These are phyloP conservation scores for Oxytropis ochrocephala DNA, from an alignment of 306 rosid genomes.

Conservation along the genomic window DNA sequence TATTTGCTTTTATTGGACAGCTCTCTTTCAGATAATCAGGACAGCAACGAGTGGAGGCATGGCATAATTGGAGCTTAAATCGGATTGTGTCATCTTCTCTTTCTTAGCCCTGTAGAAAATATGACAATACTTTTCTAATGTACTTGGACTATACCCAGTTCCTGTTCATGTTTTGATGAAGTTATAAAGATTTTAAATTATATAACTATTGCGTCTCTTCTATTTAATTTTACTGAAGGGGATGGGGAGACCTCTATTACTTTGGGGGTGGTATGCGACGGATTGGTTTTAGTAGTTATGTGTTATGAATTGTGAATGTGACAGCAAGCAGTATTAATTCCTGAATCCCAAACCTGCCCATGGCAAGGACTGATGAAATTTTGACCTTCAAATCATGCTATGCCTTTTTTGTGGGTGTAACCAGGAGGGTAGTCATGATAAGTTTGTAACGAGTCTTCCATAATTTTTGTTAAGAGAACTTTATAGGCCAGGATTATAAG, in stretches of 20 bases:
- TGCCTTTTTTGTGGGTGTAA: background rate
- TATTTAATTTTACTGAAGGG: background rate
- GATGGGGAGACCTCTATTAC: background rate
- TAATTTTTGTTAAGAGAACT: no score
- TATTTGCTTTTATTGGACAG: slow-evolving; percentile 33
- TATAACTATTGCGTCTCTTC: background rate
- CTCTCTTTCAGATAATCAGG: slow-evolving; percentile 95
- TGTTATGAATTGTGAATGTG: background rate
- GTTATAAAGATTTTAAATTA: slow-evolving; percentile 20
- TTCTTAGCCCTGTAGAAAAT: slow-evolving; percentile 35
- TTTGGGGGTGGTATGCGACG: background rate
- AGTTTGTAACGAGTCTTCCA: background rate
- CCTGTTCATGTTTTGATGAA: slow-evolving; percentile 40
- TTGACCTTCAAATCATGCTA: no score
- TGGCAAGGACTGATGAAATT: background rate
- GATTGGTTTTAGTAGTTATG: background rate
- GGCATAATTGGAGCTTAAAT: slow-evolving; percentile 44
- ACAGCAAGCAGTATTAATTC: background rate
- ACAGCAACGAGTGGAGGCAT: slow-evolving; percentile 91
- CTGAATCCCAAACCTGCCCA: background rate
- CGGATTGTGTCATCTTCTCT: slow-evolving; percentile 18
- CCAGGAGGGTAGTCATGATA: background rate
- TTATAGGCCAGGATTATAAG: no score
- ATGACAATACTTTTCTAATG: slow-evolving; percentile 25
- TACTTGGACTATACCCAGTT: slow-evolving; percentile 33